Evolutionary conservation across 2,329 filamentous ascomycete species (phyloP).

Genomic region (Clarireedia paspali): DNA sequence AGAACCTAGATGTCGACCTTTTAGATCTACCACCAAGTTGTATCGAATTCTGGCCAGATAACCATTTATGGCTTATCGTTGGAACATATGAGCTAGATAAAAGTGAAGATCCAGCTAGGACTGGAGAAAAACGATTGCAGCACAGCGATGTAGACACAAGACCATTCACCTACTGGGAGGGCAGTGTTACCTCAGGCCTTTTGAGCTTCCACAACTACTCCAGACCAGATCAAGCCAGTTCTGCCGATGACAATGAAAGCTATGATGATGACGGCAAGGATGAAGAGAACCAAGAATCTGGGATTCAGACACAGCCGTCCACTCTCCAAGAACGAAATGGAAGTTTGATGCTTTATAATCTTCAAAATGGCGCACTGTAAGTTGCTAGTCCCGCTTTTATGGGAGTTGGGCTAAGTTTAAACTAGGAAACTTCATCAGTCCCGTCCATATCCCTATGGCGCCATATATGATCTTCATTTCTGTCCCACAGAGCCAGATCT

Average conservation of each 20-base stretch:
- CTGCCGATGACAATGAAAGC: background rate
- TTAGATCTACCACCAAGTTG: conserved; percentile 69
- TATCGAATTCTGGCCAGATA: conserved; percentile 60
- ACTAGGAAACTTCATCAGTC: conserved; percentile 50
- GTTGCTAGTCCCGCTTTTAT: background rate
- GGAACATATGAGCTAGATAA: conserved; percentile 76
- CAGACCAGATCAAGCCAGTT: background rate
- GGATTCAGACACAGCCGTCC: conserved; percentile 18
- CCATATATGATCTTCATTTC: conserved; percentile 82
- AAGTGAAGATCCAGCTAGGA: conserved; percentile 15
- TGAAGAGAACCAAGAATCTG: background rate
- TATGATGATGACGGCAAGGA: background rate
- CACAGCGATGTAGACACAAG: background rate
- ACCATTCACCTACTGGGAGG: background rate
- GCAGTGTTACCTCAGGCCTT: background rate
- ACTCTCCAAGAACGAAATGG: conserved; percentile 61
- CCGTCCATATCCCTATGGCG: conserved; percentile 52
- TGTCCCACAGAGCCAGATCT: conserved; percentile 48
- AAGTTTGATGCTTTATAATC: conserved; percentile 45
- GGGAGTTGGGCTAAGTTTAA: conserved; percentile 10
- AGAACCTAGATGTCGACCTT: conserved; percentile 12
- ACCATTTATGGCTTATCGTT: conserved; percentile 60
- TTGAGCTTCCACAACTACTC: conserved; percentile 5
- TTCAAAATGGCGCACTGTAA: conserved; percentile 4
- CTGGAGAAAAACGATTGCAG: background rate